Evolutionary conservation across 352 stramenopile genomes (phyloP), one percentile per base, ranked within the genome.

Genomic region (Aphanomyces stellatus): DNA sequence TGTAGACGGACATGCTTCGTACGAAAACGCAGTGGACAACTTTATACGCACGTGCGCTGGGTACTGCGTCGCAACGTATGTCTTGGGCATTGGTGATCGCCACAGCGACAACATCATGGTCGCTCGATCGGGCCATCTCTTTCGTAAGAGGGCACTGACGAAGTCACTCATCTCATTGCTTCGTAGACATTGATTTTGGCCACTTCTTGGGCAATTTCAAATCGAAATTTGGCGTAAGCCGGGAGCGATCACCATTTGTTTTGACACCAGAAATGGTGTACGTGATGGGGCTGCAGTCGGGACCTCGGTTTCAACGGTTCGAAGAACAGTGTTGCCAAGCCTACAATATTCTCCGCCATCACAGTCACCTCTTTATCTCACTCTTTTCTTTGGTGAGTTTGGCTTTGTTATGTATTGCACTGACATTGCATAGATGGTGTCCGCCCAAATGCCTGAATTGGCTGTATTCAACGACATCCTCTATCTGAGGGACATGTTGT

Each of bases 171-270:
- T 19, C 37, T n/a, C 13, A 46, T 19, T 19, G 37, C 25, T 19
- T 59, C 13, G 27, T 59, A 41, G 93, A 98, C 81, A 98, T 98
- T 53, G 94, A 98, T 61, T 98, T 98, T 69, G 93, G 94, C 0
- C 91, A 98, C 69, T 97, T 98, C 51, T 70, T 98, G 34, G 92
- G 91, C 22, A 96, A 98, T 55, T 98, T 97, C 72, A 98, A 98
- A 73, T 88, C 74, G 24, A 97, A 97, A 64, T 68, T 96, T 22
- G 92, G 92, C 10, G 79, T 97, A 35, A 96, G 96, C 71, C 76
- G 90, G 4, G 91, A 98, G 69, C 83, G 82, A n/a, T 80, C 88
- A 0, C 85, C 87, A 28, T 98, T 98, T 62, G 80, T 97, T 25
- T 96, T 98, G 57, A 98, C 91, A 0, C 82, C 84, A 3, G 82